Conservation (phyloP, 2,329 filamentous ascomycete species). For the Epichloe uncinata region DNA sequence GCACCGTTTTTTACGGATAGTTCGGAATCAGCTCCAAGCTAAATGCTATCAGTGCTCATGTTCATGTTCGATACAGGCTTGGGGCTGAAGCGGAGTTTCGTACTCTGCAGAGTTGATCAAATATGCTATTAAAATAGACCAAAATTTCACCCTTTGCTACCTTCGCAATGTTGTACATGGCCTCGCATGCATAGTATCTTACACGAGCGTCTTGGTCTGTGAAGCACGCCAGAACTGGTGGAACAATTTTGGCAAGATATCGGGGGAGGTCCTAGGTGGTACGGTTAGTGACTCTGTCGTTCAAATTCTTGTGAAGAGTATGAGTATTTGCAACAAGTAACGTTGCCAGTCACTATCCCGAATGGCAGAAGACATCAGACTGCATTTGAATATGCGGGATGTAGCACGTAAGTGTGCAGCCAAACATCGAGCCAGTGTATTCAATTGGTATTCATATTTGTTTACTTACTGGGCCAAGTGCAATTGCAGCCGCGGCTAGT, state of each 20-base stretch:
- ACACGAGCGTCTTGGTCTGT: conserved; percentile 95
- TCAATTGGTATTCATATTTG: neutral
- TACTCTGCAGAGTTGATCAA: conserved; percentile 94
- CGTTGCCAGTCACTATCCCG: neutral
- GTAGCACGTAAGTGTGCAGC: neutral
- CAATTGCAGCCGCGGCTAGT: conserved; percentile 88
- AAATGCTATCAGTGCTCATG: conserved; percentile 4
- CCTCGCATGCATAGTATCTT: conserved; percentile 96
- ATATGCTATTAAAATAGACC: conserved; percentile 96
- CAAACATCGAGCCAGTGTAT: neutral
- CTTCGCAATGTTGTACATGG: conserved; percentile 99
- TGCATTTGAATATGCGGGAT: neutral
- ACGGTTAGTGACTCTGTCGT: neutral
- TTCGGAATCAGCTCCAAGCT: conserved; percentile 93
- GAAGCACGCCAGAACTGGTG: conserved; percentile 93
- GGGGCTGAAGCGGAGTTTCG: conserved; percentile 2
- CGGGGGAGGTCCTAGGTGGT: conserved; percentile 66
- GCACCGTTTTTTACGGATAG: conserved; percentile 96
- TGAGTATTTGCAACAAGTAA: neutral
- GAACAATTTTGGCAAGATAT: conserved; percentile 87
- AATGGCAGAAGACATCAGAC: neutral
- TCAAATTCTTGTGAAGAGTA: neutral
- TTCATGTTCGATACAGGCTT: neutral
- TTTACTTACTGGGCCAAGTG: conserved; percentile 67
- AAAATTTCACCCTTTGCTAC: conserved; percentile 96